Conservation (phyloP, 352 stramenopile species). For the Pythium pyrilobum region DNA sequence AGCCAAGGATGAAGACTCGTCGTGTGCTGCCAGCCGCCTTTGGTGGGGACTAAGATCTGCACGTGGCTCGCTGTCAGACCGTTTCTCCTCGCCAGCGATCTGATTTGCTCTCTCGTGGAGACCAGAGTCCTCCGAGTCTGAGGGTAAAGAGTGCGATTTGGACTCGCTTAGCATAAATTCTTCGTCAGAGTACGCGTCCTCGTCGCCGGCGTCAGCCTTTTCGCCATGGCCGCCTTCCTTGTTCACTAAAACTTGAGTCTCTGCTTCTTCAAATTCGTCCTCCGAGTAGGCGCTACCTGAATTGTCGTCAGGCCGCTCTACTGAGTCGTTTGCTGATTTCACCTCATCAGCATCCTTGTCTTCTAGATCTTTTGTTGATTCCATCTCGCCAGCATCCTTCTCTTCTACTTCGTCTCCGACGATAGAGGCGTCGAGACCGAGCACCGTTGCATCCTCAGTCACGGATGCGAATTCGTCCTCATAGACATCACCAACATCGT, state of each 20-base stretch:
- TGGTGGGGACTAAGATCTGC: too few relatives aligned
- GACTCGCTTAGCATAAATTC: constrained; percentile 26
- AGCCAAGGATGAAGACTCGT: too few relatives aligned
- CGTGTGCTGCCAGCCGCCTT: too few relatives aligned
- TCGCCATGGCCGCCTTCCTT: too few relatives aligned
- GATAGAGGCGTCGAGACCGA: constrained; percentile 18
- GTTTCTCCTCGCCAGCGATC: too few relatives aligned
- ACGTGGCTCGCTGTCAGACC: too few relatives aligned
- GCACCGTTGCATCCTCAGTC: not conserved
- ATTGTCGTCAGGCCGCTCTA: not conserved
- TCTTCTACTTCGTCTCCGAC: not conserved
- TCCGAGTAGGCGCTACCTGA: not conserved
- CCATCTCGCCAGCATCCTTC: not conserved
- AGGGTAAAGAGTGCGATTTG: not conserved
- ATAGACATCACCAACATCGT: constrained; percentile 10
- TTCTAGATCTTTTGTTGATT: not conserved
- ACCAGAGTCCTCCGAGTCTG: not conserved
- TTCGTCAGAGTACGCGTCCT: constrained; percentile 26
- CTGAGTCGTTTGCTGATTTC: not conserved
- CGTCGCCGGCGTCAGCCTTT: constrained; percentile 3
- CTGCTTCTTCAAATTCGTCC: constrained; percentile 2
- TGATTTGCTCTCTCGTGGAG: not conserved
- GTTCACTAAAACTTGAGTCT: too few relatives aligned
- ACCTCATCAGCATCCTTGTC: not conserved
- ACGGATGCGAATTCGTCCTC: constrained; percentile 23